phyloP scores from a whole-genome alignment of 2,329 filamentous ascomycete species.

The Xylaria sp. region DNA sequence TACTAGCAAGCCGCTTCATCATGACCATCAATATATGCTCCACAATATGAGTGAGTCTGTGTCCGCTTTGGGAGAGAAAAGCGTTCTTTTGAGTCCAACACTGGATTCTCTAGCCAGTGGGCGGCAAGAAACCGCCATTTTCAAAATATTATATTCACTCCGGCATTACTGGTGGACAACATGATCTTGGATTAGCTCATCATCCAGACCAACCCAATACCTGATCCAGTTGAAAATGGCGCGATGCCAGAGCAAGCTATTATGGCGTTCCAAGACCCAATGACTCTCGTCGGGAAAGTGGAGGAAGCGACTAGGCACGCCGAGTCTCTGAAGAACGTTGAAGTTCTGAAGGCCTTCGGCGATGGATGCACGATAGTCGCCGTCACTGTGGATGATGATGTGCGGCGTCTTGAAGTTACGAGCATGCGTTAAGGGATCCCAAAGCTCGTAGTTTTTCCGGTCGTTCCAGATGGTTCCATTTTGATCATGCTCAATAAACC shows the following conservation, averaged over 20 bases:
- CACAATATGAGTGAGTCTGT: too few species aligned
- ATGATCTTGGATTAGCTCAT: conserved; percentile 30
- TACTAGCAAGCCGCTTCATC: too few species aligned
- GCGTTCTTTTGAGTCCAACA: neutral
- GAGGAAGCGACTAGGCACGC: conserved; percentile 36
- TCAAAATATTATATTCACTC: too few species aligned
- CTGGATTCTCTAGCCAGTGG: neutral
- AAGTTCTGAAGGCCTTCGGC: conserved; percentile 33
- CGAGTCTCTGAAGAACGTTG: conserved; percentile 32
- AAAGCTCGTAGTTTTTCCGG: conserved; percentile 33
- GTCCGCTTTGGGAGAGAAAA: neutral
- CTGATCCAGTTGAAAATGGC: conserved; percentile 36
- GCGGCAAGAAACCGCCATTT: too few species aligned
- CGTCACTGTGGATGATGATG: conserved; percentile 35
- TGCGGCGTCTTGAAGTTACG: conserved; percentile 31
- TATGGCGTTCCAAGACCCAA: conserved; percentile 28
- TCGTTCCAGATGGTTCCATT: conserved; percentile 35
- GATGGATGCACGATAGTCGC: conserved; percentile 32
- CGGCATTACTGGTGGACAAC: conserved; percentile 29
- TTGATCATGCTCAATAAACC: conserved; percentile 33
- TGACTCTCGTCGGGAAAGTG: conserved; percentile 35
- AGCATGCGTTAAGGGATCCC: conserved; percentile 28
- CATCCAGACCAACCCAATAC: conserved; percentile 33
- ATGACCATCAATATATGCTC: too few species aligned
- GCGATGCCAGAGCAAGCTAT: conserved; percentile 32